These are phyloP conservation scores for Penicillium macrosclerotiorum DNA, from an alignment of 495 filamentous ascomycete genomes.

Conservation along the genomic window DNA sequence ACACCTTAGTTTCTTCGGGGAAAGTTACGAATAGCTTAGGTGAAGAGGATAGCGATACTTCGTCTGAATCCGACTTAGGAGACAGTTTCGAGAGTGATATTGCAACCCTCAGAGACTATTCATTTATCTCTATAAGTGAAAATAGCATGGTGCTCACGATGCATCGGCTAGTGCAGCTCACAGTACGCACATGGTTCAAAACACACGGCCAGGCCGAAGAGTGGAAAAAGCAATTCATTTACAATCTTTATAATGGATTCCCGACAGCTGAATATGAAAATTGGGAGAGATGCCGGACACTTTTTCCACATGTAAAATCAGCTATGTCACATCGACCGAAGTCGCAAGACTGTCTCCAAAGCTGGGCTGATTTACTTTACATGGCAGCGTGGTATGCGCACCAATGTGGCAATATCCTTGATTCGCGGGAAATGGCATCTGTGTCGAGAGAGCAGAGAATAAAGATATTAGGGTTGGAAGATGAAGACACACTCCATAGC, in stretches of 20 bases:
- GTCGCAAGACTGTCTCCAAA: conserved; percentile 7
- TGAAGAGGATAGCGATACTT: background rate
- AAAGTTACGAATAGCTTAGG: background rate
- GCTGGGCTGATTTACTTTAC: conserved; percentile 20
- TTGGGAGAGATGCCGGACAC: conserved; percentile 23
- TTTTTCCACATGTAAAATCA: conserved; percentile 28
- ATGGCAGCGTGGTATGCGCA: conserved; percentile 17
- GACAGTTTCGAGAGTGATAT: conserved; percentile 43
- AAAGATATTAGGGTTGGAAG: conserved; percentile 9
- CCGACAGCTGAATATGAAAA: conserved; percentile 37
- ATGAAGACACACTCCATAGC: conserved; percentile 11
- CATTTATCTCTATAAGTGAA: conserved; percentile 34
- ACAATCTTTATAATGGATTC: conserved; percentile 33
- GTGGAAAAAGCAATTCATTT: conserved; percentile 33
- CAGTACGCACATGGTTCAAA: conserved; percentile 26
- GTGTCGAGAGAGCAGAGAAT: conserved; percentile 8
- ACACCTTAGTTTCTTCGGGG: background rate
- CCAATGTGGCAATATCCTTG: conserved; percentile 10
- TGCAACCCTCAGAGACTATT: conserved; percentile 35
- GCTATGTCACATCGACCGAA: conserved; percentile 12
- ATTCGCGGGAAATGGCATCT: conserved; percentile 11
- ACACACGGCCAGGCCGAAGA: conserved; percentile 27
- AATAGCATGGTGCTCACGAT: conserved; percentile 13
- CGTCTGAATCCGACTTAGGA: background rate
- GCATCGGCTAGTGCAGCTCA: conserved; percentile 24